Evolutionary conservation across 2,329 filamentous ascomycete species (phyloP).

Genomic region (Dichotomopilus funicola): DNA sequence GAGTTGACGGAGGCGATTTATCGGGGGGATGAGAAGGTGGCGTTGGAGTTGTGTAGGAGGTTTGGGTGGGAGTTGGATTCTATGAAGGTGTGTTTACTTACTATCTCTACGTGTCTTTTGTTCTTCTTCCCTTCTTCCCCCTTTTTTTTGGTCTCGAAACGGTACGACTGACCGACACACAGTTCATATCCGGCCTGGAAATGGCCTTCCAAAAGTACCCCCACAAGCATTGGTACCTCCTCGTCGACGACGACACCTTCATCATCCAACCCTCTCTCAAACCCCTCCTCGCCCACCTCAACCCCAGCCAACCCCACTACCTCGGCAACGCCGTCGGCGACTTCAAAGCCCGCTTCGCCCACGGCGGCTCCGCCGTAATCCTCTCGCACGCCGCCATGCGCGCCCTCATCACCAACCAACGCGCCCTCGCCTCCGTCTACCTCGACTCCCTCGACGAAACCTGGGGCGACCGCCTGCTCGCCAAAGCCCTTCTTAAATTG

Average conservation of each 20-base stretch:
- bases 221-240: conserved; percentile 52
- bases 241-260: conserved; percentile 53
- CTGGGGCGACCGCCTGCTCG: conserved; percentile 49
- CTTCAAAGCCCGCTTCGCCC: conserved; percentile 49
- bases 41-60: conserved; percentile 31
- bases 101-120: background rate
- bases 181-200: conserved; percentile 52
- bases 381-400: conserved; percentile 46
- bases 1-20: conserved; percentile 34
- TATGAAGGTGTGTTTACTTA: conserved; percentile 35
- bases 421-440: conserved; percentile 40
- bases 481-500: conserved; percentile 45
- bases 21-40: conserved; percentile 33
- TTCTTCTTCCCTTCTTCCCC: background rate
- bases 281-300: conserved; percentile 43
- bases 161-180: background rate
- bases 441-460: conserved; percentile 43
- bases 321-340: conserved; percentile 53
- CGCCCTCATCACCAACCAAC: conserved; percentile 38
- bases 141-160: background rate
- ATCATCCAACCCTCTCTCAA: conserved; percentile 44
- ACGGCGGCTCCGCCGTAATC: conserved; percentile 49
- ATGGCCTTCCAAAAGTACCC: conserved; percentile 44
- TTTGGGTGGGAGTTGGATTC: conserved; percentile 46
- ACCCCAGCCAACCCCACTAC: conserved; percentile 42